Conservation (phyloP, 2,329 filamentous ascomycete genomes). For the Bisporella sp. region DNA sequence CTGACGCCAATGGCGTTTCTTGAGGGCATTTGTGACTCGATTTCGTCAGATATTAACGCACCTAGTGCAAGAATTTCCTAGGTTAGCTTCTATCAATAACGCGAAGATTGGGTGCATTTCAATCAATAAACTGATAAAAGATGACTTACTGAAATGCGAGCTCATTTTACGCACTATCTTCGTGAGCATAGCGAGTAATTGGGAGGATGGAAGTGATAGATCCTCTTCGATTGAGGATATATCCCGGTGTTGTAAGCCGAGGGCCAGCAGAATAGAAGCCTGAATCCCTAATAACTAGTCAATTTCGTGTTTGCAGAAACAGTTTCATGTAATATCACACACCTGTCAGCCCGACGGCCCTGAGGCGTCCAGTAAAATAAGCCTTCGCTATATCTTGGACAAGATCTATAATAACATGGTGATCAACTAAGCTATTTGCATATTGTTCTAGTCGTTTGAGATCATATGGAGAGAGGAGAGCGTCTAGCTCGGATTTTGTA, state of each 20-base stretch:
- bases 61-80: too few relatives aligned
- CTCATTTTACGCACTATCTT: constrained; percentile 90
- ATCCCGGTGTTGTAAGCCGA: constrained; percentile 86
- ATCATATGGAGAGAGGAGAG: constrained; percentile 79
- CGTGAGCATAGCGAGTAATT: constrained; percentile 93
- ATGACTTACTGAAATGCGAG: constrained; percentile 55
- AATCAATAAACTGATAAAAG: too few relatives aligned
- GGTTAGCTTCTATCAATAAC: too few relatives aligned
- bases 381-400: constrained; percentile 74
- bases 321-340: too few relatives aligned
- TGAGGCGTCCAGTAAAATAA: constrained; percentile 77
- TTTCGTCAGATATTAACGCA: constrained; percentile 65
- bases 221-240: constrained; percentile 77
- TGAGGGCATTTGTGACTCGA: constrained; percentile 58
- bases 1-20: constrained; percentile 51
- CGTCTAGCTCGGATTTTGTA: constrained; percentile 69
- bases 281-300: constrained; percentile 46
- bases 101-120: too few relatives aligned
- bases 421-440: constrained; percentile 94
- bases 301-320: too few relatives aligned
- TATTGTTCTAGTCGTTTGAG: constrained; percentile 93
- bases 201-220: constrained; percentile 63
- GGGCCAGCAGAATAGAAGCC: constrained; percentile 77
- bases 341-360: constrained; percentile 64
- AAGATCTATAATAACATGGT: constrained; percentile 93